phyloP scores from a whole-genome alignment of 179 eudicot species.

The Patellifolia procumbens region DNA sequence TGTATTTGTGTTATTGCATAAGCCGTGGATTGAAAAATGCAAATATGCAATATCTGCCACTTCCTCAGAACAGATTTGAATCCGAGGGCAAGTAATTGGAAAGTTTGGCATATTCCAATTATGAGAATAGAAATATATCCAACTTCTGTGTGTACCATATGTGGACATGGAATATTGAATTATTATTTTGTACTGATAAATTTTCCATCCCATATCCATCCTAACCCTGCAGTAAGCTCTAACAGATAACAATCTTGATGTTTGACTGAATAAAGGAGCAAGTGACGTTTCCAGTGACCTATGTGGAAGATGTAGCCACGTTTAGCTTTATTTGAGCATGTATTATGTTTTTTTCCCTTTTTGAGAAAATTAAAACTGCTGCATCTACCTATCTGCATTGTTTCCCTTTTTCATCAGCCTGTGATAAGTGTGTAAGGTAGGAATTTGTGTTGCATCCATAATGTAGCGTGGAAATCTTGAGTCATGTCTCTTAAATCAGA shows the following conservation, averaged over 20 bases:
- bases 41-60: background rate
- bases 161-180: background rate
- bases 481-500: background rate
- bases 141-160: background rate
- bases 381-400: background rate
- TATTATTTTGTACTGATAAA: background rate
- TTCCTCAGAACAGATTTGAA: background rate
- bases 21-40: background rate
- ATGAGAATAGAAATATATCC: background rate
- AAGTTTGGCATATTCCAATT: background rate
- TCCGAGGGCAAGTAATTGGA: background rate
- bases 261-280: background rate
- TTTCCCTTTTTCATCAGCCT: background rate
- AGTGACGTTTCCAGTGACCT: background rate
- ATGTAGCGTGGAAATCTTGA: background rate
- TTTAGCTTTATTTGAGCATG: background rate
- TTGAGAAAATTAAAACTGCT: too few species aligned
- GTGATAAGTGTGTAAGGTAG: background rate
- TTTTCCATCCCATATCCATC: background rate
- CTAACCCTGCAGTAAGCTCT: background rate
- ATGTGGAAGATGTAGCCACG: background rate
- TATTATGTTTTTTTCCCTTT: background rate
- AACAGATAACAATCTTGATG: too few species aligned
- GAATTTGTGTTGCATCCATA: background rate
- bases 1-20: background rate